These are phyloP conservation scores for Brettanomyces bruxellensis DNA, from an alignment of 805 yeast species.

Conservation along the genomic window DNA sequence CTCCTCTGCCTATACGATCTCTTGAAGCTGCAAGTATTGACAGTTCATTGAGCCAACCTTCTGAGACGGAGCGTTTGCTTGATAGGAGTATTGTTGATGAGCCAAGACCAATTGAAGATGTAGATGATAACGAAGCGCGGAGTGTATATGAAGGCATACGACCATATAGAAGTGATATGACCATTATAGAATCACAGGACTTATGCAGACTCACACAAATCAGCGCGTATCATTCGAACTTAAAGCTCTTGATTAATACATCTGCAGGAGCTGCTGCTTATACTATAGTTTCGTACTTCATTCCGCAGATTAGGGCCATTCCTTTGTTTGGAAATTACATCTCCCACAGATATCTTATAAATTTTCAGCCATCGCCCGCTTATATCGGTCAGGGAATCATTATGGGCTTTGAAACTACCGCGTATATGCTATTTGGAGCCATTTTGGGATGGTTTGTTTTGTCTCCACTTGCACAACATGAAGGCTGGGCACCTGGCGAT, in stretches of 20 bases:
- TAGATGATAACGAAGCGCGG: no score
- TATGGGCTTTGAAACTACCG: slow-evolving; percentile 89
- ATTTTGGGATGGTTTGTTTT: slow-evolving; percentile 85
- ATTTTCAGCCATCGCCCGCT: slow-evolving; percentile 93
- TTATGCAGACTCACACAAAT: slow-evolving; percentile 18
- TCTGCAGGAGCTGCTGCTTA: slow-evolving; percentile 63
- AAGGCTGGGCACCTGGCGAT: slow-evolving; percentile 85
- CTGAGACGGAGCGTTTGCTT: no score
- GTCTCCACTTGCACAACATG: slow-evolving; percentile 66
- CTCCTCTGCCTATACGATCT: no score
- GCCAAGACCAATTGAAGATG: no score
- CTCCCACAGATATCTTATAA: slow-evolving; percentile 67
- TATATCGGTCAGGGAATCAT: slow-evolving; percentile 96
- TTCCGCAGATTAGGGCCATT: slow-evolving; percentile 57
- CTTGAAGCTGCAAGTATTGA: no score
- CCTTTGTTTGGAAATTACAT: slow-evolving; percentile 69
- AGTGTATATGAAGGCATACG: background rate
- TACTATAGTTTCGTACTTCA: slow-evolving; percentile 61
- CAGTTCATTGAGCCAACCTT: no score
- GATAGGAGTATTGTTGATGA: no score
- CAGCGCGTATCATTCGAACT: slow-evolving; percentile 32
- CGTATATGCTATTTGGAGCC: slow-evolving; percentile 86
- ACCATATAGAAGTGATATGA: slow-evolving; percentile 6
- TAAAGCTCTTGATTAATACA: slow-evolving; percentile 49
- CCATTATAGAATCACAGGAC: slow-evolving; percentile 27